These are phyloP conservation scores for Scutellaria galericulata DNA, from an alignment of 257 asterid genomes.

Conservation along the genomic window DNA sequence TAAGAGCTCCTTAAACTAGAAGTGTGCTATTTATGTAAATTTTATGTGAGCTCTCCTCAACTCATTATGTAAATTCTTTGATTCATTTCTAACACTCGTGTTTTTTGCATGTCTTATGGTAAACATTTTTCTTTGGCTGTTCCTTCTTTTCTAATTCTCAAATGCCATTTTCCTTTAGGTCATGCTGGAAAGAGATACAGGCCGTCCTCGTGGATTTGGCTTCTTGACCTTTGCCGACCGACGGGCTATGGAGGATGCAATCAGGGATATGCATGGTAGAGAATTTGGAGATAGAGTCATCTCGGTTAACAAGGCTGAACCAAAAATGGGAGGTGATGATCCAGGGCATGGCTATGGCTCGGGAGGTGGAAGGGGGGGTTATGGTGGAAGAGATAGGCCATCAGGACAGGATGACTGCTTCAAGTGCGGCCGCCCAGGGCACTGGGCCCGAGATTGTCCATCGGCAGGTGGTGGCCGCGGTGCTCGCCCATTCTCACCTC, in stretches of 20 bases:
- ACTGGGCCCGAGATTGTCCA: slow-evolving; percentile 98
- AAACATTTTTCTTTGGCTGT: neutral
- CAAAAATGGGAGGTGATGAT: slow-evolving; percentile 79
- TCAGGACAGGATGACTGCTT: slow-evolving; percentile 90
- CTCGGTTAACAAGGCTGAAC: slow-evolving; percentile 97
- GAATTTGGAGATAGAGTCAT: slow-evolving; percentile 88
- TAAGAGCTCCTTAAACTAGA: slow-evolving; percentile 45
- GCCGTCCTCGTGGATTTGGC: slow-evolving; percentile 99
- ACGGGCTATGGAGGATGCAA: slow-evolving; percentile 93
- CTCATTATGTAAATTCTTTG: slow-evolving; percentile 6
- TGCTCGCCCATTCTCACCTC: slow-evolving; percentile 72
- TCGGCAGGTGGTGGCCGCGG: slow-evolving; percentile 80
- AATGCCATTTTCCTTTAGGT: slow-evolving; percentile 50
- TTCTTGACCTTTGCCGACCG: slow-evolving; percentile 92
- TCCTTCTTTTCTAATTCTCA: slow-evolving; percentile 6
- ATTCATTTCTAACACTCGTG: neutral
- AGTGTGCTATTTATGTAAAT: slow-evolving; percentile 22
- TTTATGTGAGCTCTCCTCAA: neutral
- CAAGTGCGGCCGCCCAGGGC: slow-evolving; percentile 95
- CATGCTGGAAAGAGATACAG: slow-evolving; percentile 94
- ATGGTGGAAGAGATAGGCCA: slow-evolving; percentile 72
- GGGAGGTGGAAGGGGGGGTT: slow-evolving; percentile 66
- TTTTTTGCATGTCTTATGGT: neutral
- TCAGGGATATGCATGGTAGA: slow-evolving; percentile 92
- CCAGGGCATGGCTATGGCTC: slow-evolving; percentile 70